Percentiles rank a stretch among this genome's conserved stretches.
These are phyloP conservation scores for Cytospora schulzeri DNA, from an alignment of 2,329 filamentous ascomycete species.

Conservation along the genomic window DNA sequence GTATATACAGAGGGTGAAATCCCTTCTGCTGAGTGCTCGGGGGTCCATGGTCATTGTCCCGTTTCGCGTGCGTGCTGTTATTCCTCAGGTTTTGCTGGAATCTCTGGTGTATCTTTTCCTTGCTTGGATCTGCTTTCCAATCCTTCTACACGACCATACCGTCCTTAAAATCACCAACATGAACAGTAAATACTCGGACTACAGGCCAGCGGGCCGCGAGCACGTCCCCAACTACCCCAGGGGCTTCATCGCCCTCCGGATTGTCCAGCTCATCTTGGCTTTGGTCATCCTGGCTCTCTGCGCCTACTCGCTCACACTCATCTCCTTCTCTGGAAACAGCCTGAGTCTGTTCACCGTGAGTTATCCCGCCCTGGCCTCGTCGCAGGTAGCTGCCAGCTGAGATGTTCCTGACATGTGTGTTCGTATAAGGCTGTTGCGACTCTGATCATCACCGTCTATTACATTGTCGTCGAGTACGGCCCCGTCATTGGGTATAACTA, in stretches of 20 bases:
- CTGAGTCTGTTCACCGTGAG: constrained; percentile 46
- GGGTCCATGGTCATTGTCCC: background rate
- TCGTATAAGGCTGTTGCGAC: constrained; percentile 43
- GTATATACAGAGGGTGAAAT: background rate
- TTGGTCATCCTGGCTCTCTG: constrained; percentile 50
- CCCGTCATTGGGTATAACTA: constrained; percentile 48
- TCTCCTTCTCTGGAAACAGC: constrained; percentile 41
- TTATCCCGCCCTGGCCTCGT: constrained; percentile 21
- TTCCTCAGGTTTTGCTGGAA: background rate
- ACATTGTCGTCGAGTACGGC: constrained; percentile 46
- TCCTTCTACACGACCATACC: background rate
- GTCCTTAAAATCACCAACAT: background rate
- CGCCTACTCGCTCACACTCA: constrained; percentile 44
- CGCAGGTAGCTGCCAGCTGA: constrained; percentile 22
- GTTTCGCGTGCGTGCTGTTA: background rate
- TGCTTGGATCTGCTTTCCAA: background rate
- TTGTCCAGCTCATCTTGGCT: constrained; percentile 49
- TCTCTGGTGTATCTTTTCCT: background rate
- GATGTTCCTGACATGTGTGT: constrained; percentile 5
- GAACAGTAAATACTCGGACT: constrained; percentile 33
- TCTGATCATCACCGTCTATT: constrained; percentile 49
- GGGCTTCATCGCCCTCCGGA: constrained; percentile 47
- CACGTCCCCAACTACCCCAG: constrained; percentile 50
- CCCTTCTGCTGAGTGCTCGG: background rate
- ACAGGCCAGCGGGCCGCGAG: constrained; percentile 43